These are phyloP conservation scores for Simmondsia chinensis DNA, from an alignment of 148 eudicot genomes.

Conservation along the genomic window DNA sequence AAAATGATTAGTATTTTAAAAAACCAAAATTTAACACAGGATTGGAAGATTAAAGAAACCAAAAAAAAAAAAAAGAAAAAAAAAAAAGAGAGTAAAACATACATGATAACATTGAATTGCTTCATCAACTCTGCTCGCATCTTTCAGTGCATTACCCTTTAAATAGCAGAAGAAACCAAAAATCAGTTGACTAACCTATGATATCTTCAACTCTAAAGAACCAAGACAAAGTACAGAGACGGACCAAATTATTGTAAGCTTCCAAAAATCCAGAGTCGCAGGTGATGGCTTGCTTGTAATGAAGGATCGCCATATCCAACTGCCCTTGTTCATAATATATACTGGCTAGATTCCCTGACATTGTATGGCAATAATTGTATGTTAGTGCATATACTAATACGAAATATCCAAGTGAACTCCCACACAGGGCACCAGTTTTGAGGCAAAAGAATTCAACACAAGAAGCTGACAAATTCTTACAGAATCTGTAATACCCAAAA, in stretches of 20 bases:
- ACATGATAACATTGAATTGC: conserved; percentile 87
- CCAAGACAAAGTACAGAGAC: no score
- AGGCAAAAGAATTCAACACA: no score
- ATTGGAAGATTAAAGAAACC: no score
- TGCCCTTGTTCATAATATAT: conserved; percentile 83
- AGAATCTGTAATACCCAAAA: no score
- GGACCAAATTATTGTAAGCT: conserved; percentile 92
- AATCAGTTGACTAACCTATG: not conserved
- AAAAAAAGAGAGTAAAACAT: conserved; percentile 13
- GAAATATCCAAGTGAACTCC: not conserved
- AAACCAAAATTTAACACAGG: conserved; percentile 4
- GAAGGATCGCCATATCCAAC: conserved; percentile 73
- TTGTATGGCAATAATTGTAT: conserved; percentile 5
- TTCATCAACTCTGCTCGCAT: conserved; percentile 79
- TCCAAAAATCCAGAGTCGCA: conserved; percentile 84
- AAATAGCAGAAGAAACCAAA: conserved; percentile 1
- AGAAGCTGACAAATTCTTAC: no score
- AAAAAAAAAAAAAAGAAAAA: not conserved
- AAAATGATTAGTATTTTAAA: conserved; percentile 2
- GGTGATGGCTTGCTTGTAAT: conserved; percentile 77
- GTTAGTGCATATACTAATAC: conserved; percentile 1
- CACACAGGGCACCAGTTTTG: not conserved
- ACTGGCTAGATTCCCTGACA: conserved; percentile 85
- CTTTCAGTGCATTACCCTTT: conserved; percentile 94
- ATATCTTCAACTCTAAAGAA: no score